Evolutionary conservation across 1,139 yeast species (phyloP), one percentile per base, ranked within the genome.

Genomic region (Scheffersomyces parashehatae): DNA sequence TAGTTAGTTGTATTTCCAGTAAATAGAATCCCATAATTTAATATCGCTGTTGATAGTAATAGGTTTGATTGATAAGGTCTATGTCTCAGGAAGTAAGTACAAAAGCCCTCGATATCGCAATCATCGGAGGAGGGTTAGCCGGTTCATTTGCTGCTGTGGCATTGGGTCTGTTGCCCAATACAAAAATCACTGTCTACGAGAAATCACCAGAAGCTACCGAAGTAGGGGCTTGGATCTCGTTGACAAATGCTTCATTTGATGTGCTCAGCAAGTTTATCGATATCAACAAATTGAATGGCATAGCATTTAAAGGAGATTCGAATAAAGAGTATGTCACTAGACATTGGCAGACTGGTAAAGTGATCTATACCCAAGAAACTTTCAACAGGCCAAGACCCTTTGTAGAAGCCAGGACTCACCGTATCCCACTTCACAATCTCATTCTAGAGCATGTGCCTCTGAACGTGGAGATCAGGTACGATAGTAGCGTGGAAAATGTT

Each of bases 391-490:
- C 20, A 1, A 31, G 24, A 14, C 20, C 11, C 11, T 31, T 31
- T 31, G 35, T 31, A 31, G 35, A 31, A 31, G 35, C 35, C 6
- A 31, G 35, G n/a, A 31, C 35, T 11, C 35, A 31, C 20, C 15
- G 35, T 10, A 31, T 31, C 24, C 35, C 35, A 6, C 20, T 31
- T 15, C 35, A 9, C 20, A 20, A 31, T 14, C 20, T 31, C 20
- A 15, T 31, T 14, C 35, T 31, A 9, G 20, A 20, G 24, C 20
- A 31, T 15, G 12, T 14, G 5, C 24, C 35, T 1, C 35, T 6
- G n/a, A 20, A 31, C 3, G 35, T 31, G 5, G 26, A 20, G 8
- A n/a, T 31, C 20, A 15, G 9, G 10, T 31, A 31, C 24, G 20
- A 12, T 20, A 15, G 20, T n/a, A 20, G n/a, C 8, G 35, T 31